Evolutionary conservation across 1,284 basidiomycete species (phyloP), one percentile per base, ranked within the genome.

Genomic region (Amylostereum areolatum): DNA sequence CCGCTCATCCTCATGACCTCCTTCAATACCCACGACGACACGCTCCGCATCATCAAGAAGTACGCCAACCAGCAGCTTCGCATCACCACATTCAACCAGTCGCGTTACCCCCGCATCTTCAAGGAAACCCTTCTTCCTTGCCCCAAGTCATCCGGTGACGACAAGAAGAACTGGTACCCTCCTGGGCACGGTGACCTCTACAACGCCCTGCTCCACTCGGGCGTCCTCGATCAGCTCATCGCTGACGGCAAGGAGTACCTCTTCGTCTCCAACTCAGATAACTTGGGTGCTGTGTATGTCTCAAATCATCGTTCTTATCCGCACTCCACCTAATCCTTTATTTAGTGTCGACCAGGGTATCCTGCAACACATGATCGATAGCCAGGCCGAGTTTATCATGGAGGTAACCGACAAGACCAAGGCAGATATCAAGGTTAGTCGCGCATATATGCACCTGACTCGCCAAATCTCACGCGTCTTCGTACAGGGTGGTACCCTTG

Each of bases 351-450:
- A 93, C 63, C 81, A 90, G 62, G 77, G 74, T 54, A 93, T 92
- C 60, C 68, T 90, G 52, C 85, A 92, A 66, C 88, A 92, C 71
- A 92, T 94, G 86, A 85, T 91, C 48, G 83, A 91, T 62, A 78
- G 78, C 29, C 75, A 85, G 59, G 81, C 88, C 50, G 90, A 93
- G 70, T 94, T 92, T 74, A 64, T 95, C 62, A 94, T 95, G 92
- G 94, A 97, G 71, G 92, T 97, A 58, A 97, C 94, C 9, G 93
- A 97, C 79, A 97, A 97, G 81, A 97, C 94, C 67, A 97, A 97
- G 78, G 94, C 95, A 52, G 96, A 99, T 69, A 88, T 99, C 74
- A 99, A 99, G 78, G 62, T 76, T 69, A 18, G 50, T 50, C 45
- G 40, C 37, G 33, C 12, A 27, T 11, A 34, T 24, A 3, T 24